Conservation (phyloP, 192 early-diverging fungal species). For the Coemansia erecta region DNA sequence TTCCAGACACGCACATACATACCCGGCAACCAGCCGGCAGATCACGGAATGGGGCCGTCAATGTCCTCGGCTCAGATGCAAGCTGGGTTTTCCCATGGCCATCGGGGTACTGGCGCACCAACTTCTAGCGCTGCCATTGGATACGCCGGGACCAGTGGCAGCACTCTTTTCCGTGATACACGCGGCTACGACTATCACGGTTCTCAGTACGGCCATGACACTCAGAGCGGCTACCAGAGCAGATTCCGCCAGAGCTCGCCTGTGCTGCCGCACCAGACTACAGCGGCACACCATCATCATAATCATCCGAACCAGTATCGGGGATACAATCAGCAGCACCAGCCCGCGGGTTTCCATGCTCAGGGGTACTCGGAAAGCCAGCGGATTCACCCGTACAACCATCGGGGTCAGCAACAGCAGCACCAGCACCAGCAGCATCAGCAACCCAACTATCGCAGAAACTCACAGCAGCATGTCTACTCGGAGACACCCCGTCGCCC, state of each 20-base stretch:
- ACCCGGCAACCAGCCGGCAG: conserved; percentile 5
- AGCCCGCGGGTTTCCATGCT: neutral
- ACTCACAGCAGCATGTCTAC: conserved; percentile 1
- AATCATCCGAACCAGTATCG: neutral
- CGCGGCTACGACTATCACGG: conserved; percentile 1
- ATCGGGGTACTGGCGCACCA: neutral
- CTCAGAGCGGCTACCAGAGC: conserved; percentile 1
- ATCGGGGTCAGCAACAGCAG: neutral
- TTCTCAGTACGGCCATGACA: neutral
- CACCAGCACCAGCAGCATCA: conserved; percentile 3
- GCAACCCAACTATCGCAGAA: neutral
- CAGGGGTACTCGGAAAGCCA: neutral
- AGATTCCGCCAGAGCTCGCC: conserved; percentile 1
- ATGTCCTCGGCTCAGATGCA: conserved; percentile 6
- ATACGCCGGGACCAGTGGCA: conserved; percentile 3
- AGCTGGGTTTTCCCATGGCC: neutral
- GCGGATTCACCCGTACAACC: neutral
- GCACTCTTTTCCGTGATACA: neutral
- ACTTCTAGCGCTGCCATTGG: neutral
- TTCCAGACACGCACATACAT: conserved; percentile 21
- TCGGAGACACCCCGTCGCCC: too few relatives aligned
- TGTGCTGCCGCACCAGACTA: neutral
- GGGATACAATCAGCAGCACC: conserved; percentile 5
- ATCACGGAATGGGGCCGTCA: neutral
- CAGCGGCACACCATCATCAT: too few relatives aligned